A percentile compares a stretch with the other conserved stretches of the same genome.
phyloP scores from a whole-genome alignment of 805 yeast species.

The Suhomyces tanzawaensis region DNA sequence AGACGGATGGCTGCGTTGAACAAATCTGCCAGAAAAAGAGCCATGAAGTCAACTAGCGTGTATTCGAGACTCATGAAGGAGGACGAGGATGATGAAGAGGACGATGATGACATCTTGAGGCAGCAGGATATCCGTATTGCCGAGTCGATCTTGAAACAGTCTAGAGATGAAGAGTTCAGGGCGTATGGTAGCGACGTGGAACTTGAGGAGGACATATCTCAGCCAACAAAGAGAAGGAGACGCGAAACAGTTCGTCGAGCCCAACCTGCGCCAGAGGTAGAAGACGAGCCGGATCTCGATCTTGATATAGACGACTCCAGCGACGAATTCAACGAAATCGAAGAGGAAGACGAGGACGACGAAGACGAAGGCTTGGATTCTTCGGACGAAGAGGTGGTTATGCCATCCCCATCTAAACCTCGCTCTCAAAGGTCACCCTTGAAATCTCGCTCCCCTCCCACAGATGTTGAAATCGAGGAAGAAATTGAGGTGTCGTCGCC shows the following conservation, averaged over 20 bases:
- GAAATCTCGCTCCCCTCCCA: neutral
- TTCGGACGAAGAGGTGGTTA: constrained; percentile 7
- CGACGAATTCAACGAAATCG: constrained; percentile 8
- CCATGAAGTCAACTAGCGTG: constrained; percentile 31
- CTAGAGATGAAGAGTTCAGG: constrained; percentile 13
- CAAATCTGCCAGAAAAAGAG: constrained; percentile 48
- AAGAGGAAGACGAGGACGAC: constrained; percentile 8
- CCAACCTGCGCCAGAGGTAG: constrained; percentile 9
- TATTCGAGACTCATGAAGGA: constrained; percentile 33
- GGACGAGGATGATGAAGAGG: constrained; percentile 30
- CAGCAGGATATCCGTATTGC: constrained; percentile 46
- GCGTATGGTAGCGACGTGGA: constrained; percentile 24
- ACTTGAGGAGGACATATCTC: constrained; percentile 20
- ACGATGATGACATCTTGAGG: constrained; percentile 27
- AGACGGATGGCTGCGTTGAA: constrained; percentile 40
- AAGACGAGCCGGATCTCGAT: constrained; percentile 16
- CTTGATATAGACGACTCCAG: constrained; percentile 2
- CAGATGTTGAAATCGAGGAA: neutral
- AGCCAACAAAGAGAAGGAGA: constrained; percentile 4
- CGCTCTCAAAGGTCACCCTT: neutral
- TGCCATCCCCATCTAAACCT: neutral
- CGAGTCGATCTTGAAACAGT: constrained; percentile 32
- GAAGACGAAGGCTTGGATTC: constrained; percentile 7
- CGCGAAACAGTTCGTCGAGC: constrained; percentile 1
- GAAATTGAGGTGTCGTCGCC: neutral